Conservation (phyloP, 1,284 basidiomycete genomes). For the Leccinum pachyderme region DNA sequence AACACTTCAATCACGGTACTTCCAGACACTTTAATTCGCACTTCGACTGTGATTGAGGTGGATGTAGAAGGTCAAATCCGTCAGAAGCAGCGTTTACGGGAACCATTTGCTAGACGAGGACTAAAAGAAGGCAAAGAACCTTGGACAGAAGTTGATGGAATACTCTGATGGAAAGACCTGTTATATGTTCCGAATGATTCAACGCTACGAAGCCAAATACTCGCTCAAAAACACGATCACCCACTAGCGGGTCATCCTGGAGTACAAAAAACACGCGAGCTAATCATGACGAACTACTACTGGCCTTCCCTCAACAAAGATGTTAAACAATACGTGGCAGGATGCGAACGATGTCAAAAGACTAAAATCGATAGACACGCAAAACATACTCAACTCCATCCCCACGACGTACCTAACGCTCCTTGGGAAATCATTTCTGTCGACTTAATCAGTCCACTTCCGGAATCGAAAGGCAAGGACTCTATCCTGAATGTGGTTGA, state of each 20-base stretch:
- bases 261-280: background rate
- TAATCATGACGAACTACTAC: background rate
- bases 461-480: constrained; percentile 30
- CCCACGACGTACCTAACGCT: background rate
- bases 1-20: background rate
- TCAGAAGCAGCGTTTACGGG: background rate
- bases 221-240: background rate
- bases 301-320: background rate
- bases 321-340: background rate
- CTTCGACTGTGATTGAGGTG: background rate
- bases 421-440: constrained; percentile 1
- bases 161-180: background rate
- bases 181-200: background rate
- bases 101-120: background rate
- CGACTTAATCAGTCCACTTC: background rate
- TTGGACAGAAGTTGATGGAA: too few relatives aligned
- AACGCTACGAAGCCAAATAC: background rate
- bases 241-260: background rate
- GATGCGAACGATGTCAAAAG: constrained; percentile 1
- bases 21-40: background rate
- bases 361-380: background rate
- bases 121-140: background rate
- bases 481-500: constrained; percentile 18
- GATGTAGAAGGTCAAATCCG: background rate
- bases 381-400: background rate